Evolutionary conservation across 1,284 basidiomycete species (phyloP).

Genomic region (Leccinum ponderosum): DNA sequence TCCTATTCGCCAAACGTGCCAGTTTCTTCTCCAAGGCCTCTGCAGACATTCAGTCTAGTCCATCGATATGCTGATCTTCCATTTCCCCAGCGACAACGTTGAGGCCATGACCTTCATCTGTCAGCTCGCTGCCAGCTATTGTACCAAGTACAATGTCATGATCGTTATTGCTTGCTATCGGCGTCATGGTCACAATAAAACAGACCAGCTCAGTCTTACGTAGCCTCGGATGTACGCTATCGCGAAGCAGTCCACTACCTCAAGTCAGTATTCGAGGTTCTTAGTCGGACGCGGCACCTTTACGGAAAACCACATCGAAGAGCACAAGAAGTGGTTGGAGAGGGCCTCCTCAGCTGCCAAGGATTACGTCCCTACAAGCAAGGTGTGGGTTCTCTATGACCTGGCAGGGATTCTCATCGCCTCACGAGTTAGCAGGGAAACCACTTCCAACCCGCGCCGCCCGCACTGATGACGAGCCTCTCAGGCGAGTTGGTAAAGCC

Average conservation of each 20-base stretch:
- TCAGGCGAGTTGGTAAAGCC: constrained; percentile 84
- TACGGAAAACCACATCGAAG: constrained; percentile 94
- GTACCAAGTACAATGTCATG: constrained; percentile 98
- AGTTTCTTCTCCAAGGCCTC: constrained; percentile 10
- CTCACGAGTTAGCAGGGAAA: constrained; percentile 92
- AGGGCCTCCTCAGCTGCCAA: constrained; percentile 89
- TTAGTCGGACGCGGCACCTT: constrained; percentile 93
- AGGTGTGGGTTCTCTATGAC: constrained; percentile 97
- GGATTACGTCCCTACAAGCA: constrained; percentile 90
- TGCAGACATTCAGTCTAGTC: constrained; percentile 46
- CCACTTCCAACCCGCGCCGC: constrained; percentile 89
- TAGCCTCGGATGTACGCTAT: constrained; percentile 99
- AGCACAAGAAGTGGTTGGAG: constrained; percentile 98
- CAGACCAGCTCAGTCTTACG: constrained; percentile 98
- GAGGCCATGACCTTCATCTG: constrained; percentile 99
- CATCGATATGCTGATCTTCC: constrained; percentile 99
- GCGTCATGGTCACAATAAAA: constrained; percentile 99
- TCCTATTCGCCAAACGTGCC: constrained; percentile 44
- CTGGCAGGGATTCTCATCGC: constrained; percentile 99
- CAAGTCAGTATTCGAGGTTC: constrained; percentile 91
- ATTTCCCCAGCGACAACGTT: constrained; percentile 98
- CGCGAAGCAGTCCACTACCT: constrained; percentile 89
- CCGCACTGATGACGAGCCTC: constrained; percentile 73
- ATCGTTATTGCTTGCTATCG: constrained; percentile 99
- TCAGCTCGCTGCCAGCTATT: constrained; percentile 97